Conservation (phyloP, 805 yeast species). For the Kluyveromyces siamensis region DNA sequence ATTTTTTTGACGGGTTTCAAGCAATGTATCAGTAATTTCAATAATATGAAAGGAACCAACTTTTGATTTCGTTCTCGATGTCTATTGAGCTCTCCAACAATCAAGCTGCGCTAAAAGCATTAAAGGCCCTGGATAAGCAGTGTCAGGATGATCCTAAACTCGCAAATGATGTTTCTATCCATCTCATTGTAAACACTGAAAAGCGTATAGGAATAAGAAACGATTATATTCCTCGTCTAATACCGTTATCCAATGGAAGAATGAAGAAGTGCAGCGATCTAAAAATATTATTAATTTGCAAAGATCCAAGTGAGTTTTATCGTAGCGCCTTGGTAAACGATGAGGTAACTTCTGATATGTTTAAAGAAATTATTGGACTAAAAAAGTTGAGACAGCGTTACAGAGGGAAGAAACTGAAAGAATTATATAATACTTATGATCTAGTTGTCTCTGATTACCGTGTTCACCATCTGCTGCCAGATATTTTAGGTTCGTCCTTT, state of each 20-base stretch:
- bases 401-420: constrained; percentile 38
- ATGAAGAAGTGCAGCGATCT: constrained; percentile 41
- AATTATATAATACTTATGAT: constrained; percentile 53
- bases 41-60: not conserved
- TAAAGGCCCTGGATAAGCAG: constrained; percentile 18
- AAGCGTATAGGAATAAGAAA: constrained; percentile 35
- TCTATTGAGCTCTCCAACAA: constrained; percentile 1
- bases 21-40: too few species aligned
- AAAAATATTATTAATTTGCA: constrained; percentile 55
- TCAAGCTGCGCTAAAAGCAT: constrained; percentile 13
- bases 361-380: constrained; percentile 52
- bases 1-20: too few species aligned
- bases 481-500: constrained; percentile 49
- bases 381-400: constrained; percentile 42
- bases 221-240: constrained; percentile 48
- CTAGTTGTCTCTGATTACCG: constrained; percentile 62
- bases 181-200: constrained; percentile 40
- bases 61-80: not conserved
- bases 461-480: constrained; percentile 51
- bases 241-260: constrained; percentile 44
- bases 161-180: constrained; percentile 20
- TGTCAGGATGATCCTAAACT: constrained; percentile 26
- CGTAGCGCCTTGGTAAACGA: constrained; percentile 40
- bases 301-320: constrained; percentile 60
- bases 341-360: constrained; percentile 50